Evolutionary conservation across 345 rosid genomes (phyloP).

Genomic region (Camelina sativa): DNA sequence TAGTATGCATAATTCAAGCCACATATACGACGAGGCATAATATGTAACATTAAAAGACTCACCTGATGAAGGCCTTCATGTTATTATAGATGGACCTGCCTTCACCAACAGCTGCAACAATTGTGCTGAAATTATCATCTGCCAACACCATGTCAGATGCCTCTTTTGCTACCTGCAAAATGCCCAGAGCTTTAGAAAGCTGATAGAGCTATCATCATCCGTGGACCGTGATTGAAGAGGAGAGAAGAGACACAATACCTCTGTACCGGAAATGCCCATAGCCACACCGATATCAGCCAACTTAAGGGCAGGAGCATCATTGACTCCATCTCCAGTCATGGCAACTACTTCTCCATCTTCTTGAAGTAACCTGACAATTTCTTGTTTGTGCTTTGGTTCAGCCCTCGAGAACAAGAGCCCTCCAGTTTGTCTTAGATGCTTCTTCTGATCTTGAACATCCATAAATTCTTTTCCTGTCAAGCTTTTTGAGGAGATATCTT

Average conservation of each 20-base stretch:
- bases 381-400: constrained; percentile 97
- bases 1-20: constrained; percentile 53
- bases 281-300: constrained; percentile 98
- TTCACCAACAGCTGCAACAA: constrained; percentile 97
- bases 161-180: constrained; percentile 89
- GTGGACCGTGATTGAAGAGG: neutral
- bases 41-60: neutral
- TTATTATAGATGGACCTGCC: constrained; percentile 94
- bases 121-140: constrained; percentile 96
- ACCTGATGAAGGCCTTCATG: constrained; percentile 99
- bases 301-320: constrained; percentile 97
- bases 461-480: constrained; percentile 76
- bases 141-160: constrained; percentile 99
- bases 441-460: constrained; percentile 59
- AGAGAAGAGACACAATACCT: constrained; percentile 53
- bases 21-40: neutral
- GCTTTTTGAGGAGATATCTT: constrained; percentile 69
- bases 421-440: constrained; percentile 64
- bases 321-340: constrained; percentile 99
- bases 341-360: constrained; percentile 99
- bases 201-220: neutral
- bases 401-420: constrained; percentile 95
- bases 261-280: constrained; percentile 97
- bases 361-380: constrained; percentile 94
- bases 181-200: constrained; percentile 12